phyloP scores from a whole-genome alignment of 2,329 filamentous ascomycete species.

The Exserohilum rostratum region DNA sequence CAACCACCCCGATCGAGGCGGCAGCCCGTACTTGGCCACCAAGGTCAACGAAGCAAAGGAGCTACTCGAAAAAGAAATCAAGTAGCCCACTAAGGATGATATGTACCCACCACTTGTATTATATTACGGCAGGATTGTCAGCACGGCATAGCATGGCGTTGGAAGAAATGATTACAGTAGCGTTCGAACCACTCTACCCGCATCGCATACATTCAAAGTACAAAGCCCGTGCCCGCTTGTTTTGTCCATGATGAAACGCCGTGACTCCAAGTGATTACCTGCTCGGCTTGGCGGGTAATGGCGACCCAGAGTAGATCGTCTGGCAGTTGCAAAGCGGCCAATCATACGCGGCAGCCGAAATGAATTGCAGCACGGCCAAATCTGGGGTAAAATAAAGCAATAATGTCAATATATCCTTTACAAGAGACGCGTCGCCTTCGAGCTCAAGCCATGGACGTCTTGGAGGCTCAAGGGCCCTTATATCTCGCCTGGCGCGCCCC shows the following conservation, averaged over 20 bases:
- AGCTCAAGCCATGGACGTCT: no score
- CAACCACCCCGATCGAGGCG: conserved; percentile 97
- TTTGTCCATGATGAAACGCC: not conserved
- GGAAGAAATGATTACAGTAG: conserved; percentile 13
- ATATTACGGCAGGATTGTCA: conserved; percentile 25
- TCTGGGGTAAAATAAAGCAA: not conserved
- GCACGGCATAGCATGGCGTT: conserved; percentile 36
- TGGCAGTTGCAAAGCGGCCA: not conserved
- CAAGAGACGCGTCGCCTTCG: not conserved
- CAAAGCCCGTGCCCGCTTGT: not conserved
- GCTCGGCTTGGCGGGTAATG: not conserved
- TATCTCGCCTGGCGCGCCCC: not conserved
- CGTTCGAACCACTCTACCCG: not conserved
- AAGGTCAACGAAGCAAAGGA: conserved; percentile 99
- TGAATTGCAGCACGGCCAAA: not conserved
- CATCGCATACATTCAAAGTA: not conserved
- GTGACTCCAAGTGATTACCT: not conserved
- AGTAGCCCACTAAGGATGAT: conserved; percentile 22
- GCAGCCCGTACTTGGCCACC: conserved; percentile 93
- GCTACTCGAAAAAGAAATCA: conserved; percentile 76
- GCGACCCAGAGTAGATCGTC: not conserved
- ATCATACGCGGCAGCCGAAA: not conserved
- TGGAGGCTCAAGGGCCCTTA: not conserved
- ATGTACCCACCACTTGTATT: conserved; percentile 27
- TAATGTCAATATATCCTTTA: not conserved